Evolutionary conservation across 1,284 basidiomycete genomes (phyloP), one percentile per base, ranked within the genome.

Genomic region (Wolfiporia cocos): DNA sequence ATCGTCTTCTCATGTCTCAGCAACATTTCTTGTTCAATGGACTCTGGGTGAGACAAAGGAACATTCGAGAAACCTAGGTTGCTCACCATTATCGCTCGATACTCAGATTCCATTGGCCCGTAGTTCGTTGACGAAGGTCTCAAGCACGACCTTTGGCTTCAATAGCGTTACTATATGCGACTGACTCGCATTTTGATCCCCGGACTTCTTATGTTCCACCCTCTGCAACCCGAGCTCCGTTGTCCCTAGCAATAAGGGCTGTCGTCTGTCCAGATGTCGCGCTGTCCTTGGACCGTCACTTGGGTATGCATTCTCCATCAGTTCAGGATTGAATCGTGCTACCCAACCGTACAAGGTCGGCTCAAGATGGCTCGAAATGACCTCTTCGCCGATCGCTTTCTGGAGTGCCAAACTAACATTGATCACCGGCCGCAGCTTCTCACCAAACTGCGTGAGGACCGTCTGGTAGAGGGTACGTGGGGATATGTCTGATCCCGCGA

Each of bases 381-480:
- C 61, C 18, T 70, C 70, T 50, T 76, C 72, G 2, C 74, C 74
- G 23, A 76, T 66, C 6, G 64, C 68, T 49, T 65, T 68, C 49
- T 76, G 74, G 34, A 79, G 47, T 14, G 61, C 61, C 17, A 69
- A 19, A n/a, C 5, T 17, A 7, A 14, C 3, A 17, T 19, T 17
- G 17, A 35, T 34, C 14, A 35, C 28, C 14, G 6, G 5, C 6
- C 22, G 3, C 6, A 42, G 36, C 18, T 35, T 7, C 18, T 23
- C 20, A 14, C 30, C 30, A 20, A 30, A 39, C 20, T 30, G 21
- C n/a, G 29, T n/a, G 4, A 12, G 9, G 5, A 39, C 4, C 5
- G 20, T 14, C 11, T 39, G 10, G 21, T 28, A 19, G 5, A 29
- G 24, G 15, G 19, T 9, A 11, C 20, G 4, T 15, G 19, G 19